These are phyloP conservation scores for Saccharomycopsis fermentans DNA, from an alignment of 805 yeast genomes.

Conservation along the genomic window DNA sequence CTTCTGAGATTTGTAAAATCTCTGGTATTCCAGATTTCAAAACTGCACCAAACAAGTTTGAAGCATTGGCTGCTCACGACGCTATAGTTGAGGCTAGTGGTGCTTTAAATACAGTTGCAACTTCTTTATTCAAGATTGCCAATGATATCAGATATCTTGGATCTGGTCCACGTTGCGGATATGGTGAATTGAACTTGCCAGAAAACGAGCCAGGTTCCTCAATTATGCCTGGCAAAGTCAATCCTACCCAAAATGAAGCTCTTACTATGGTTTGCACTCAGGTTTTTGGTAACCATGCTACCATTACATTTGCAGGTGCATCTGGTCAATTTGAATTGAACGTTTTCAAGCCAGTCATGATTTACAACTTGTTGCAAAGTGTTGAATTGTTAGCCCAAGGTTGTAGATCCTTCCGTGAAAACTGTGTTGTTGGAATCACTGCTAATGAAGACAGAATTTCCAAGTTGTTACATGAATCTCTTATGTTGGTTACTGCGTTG, in stretches of 20 bases:
- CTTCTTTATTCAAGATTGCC: slow-evolving; percentile 89
- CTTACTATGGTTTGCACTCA: slow-evolving; percentile 96
- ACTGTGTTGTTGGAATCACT: slow-evolving; percentile 89
- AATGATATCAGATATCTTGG: slow-evolving; percentile 97
- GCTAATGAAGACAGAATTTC: slow-evolving; percentile 85
- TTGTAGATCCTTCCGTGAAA: slow-evolving; percentile 72
- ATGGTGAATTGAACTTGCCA: slow-evolving; percentile 89
- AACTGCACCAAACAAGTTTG: slow-evolving; percentile 98
- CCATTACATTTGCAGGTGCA: slow-evolving; percentile 95
- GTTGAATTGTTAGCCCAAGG: slow-evolving; percentile 86
- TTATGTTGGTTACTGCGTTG: slow-evolving; percentile 96
- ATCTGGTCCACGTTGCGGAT: slow-evolving; percentile 98
- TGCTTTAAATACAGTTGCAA: slow-evolving; percentile 90
- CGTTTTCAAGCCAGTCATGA: slow-evolving; percentile 95
- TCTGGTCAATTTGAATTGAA: slow-evolving; percentile 97
- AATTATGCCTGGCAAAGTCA: slow-evolving; percentile 98
- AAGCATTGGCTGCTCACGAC: slow-evolving; percentile 97
- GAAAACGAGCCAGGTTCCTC: slow-evolving; percentile 99
- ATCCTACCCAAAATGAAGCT: slow-evolving; percentile 99
- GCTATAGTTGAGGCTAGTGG: slow-evolving; percentile 97
- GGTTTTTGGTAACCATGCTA: slow-evolving; percentile 92
- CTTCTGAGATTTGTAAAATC: slow-evolving; percentile 62
- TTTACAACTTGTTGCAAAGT: slow-evolving; percentile 78
- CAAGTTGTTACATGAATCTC: slow-evolving; percentile 82
- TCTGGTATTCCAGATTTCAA: slow-evolving; percentile 72